A percentile compares a stretch with the other conserved stretches of the same genome.
Evolutionary conservation across 148 eudicot species (phyloP).

Genomic region (Amaranthus hypochondriacus): DNA sequence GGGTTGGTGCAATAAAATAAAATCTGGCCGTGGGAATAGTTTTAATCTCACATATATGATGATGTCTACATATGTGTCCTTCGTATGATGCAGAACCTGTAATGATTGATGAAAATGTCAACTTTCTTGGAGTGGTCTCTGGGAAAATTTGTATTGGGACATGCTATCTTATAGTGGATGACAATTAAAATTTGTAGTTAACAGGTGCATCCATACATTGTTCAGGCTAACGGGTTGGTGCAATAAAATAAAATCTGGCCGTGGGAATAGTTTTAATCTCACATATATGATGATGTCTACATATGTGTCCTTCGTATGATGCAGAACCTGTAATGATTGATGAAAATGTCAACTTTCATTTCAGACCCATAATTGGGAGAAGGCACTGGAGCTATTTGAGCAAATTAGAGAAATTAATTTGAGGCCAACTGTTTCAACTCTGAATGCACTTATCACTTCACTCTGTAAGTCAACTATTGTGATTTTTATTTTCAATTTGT

Average conservation of each 20-base stretch:
- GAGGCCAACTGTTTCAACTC: constrained; percentile 71
- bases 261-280: too few relatives aligned
- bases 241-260: too few relatives aligned
- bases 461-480: constrained; percentile 54
- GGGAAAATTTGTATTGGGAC: not conserved
- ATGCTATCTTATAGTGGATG: not conserved
- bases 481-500: constrained; percentile 5
- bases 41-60: too few relatives aligned
- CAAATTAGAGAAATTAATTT: constrained; percentile 56
- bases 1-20: too few relatives aligned
- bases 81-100: constrained; percentile 9
- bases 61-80: too few relatives aligned
- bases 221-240: not conserved
- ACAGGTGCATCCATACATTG: not conserved
- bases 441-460: constrained; percentile 91
- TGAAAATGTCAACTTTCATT: constrained; percentile 24
- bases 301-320: not conserved
- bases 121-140: not conserved
- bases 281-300: too few relatives aligned
- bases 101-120: constrained; percentile 22
- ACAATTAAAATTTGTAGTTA: not conserved
- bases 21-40: too few relatives aligned
- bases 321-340: constrained; percentile 15
- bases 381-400: constrained; percentile 79
- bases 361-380: constrained; percentile 81